These are phyloP conservation scores for Epichloe typhina DNA, from an alignment of 2,329 filamentous ascomycete genomes.

Conservation along the genomic window DNA sequence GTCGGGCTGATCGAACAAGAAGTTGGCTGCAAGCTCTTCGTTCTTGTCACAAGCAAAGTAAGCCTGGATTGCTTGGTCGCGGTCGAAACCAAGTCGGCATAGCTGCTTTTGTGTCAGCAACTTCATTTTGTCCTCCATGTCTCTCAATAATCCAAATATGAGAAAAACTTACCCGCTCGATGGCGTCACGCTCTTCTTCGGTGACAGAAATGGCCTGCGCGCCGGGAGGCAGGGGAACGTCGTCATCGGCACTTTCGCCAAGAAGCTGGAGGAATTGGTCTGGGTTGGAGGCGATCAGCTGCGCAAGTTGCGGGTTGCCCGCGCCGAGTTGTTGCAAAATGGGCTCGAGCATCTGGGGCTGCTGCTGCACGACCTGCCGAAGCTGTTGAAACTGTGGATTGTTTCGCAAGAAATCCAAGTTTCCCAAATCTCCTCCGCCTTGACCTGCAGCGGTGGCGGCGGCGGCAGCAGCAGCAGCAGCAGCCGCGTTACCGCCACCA, in stretches of 20 bases:
- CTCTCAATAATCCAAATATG: not conserved
- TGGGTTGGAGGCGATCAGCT: slow-evolving; percentile 81
- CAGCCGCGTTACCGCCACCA: slow-evolving; percentile 26
- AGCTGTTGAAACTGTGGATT: slow-evolving; percentile 98
- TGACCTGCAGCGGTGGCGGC: slow-evolving; percentile 38
- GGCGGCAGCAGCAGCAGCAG: slow-evolving; percentile 27
- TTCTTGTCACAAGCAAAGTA: slow-evolving; percentile 99
- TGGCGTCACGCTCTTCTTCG: slow-evolving; percentile 91
- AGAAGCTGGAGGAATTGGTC: slow-evolving; percentile 87
- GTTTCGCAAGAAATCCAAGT: slow-evolving; percentile 85
- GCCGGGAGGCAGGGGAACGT: slow-evolving; percentile 73
- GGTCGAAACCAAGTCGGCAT: slow-evolving; percentile 83
- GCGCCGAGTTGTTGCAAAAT: slow-evolving; percentile 92
- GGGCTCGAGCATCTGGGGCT: slow-evolving; percentile 96
- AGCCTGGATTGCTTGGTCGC: slow-evolving; percentile 88
- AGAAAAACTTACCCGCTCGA: slow-evolving; percentile 59
- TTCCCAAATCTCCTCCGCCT: slow-evolving; percentile 47
- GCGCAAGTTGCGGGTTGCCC: slow-evolving; percentile 87
- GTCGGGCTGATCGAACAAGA: slow-evolving; percentile 92
- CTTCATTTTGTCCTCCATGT: too few species aligned
- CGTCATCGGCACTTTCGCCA: slow-evolving; percentile 76
- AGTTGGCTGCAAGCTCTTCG: slow-evolving; percentile 95
- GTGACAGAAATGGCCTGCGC: slow-evolving; percentile 85
- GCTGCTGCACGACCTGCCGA: slow-evolving; percentile 90
- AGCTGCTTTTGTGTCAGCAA: slow-evolving; percentile 39